phyloP scores from a whole-genome alignment of 2,329 filamentous ascomycete species.

The Dothistroma septosporum region DNA sequence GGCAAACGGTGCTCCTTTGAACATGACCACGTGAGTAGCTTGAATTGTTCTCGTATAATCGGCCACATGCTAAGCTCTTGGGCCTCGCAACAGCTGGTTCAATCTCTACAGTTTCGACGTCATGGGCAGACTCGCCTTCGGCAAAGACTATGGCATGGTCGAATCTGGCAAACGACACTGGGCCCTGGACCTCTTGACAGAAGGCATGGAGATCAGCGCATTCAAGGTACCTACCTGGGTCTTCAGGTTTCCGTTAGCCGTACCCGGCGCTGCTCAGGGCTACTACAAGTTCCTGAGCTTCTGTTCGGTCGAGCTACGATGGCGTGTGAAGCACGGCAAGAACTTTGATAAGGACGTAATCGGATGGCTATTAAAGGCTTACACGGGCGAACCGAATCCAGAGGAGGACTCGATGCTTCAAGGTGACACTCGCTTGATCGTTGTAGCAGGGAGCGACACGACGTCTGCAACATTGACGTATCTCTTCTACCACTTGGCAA shows the following conservation, averaged over 20 bases:
- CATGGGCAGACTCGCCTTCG: constrained; percentile 46
- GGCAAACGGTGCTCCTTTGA: constrained; percentile 30
- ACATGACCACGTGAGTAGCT: constrained; percentile 32
- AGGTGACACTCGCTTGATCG: constrained; percentile 29
- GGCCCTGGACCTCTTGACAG: constrained; percentile 38
- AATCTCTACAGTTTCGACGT: constrained; percentile 45
- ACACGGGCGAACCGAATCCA: constrained; percentile 25
- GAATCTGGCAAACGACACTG: constrained; percentile 33
- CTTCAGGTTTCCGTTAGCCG: constrained; percentile 29
- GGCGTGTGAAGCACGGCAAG: constrained; percentile 30
- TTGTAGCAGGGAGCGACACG: constrained; percentile 43
- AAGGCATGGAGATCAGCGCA: constrained; percentile 29
- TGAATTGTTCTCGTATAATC: not conserved
- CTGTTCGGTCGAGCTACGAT: constrained; percentile 33
- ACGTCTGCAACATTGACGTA: constrained; percentile 39
- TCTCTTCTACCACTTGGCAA: constrained; percentile 40
- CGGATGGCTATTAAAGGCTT: constrained; percentile 31
- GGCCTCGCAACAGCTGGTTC: constrained; percentile 31
- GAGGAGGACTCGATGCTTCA: constrained; percentile 26
- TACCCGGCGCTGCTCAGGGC: constrained; percentile 34
- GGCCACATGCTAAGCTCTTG: not conserved
- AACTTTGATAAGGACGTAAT: constrained; percentile 25
- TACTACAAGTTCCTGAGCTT: constrained; percentile 37
- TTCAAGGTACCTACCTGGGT: constrained; percentile 34
- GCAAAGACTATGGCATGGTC: constrained; percentile 40